Conservation (phyloP, 2,329 filamentous ascomycete species). For the Alternaria sp. region DNA sequence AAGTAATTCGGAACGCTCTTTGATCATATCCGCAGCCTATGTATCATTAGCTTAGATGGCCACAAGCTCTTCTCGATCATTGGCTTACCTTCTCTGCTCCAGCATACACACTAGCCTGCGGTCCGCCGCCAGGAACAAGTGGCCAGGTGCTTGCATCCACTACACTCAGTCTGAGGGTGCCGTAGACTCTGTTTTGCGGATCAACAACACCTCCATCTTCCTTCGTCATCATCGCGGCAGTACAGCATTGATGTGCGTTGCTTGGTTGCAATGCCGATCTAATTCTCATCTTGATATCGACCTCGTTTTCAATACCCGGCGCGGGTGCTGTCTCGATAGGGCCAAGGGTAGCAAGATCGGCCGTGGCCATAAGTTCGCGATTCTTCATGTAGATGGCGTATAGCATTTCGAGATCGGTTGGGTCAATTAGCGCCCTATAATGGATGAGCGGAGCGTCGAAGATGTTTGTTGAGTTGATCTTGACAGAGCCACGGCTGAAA, state of each 20-base stretch:
- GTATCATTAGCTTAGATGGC: background rate
- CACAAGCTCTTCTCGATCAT: background rate
- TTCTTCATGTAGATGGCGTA: constrained; percentile 47
- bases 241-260: constrained; percentile 37
- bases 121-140: constrained; percentile 23
- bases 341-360: constrained; percentile 43
- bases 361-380: constrained; percentile 41
- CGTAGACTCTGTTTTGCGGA: constrained; percentile 29
- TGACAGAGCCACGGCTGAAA: constrained; percentile 48
- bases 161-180: constrained; percentile 31
- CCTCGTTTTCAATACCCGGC: constrained; percentile 21
- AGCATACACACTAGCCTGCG: constrained; percentile 31
- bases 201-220: constrained; percentile 35
- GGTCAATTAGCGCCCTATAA: constrained; percentile 41
- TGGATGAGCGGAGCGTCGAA: constrained; percentile 37
- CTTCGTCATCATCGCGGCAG: constrained; percentile 30
- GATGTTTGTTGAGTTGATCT: constrained; percentile 41
- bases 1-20: background rate
- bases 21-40: constrained; percentile 4
- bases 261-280: constrained; percentile 18
- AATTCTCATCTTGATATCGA: constrained; percentile 19
- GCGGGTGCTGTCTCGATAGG: constrained; percentile 43
- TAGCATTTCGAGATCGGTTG: constrained; percentile 43
- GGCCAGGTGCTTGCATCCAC: constrained; percentile 40
- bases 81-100: constrained; percentile 31